Base-by-base conservation (phyloP, 2,329 filamentous ascomycete genomes). In the Beauveria scarabaeidicola region DNA sequence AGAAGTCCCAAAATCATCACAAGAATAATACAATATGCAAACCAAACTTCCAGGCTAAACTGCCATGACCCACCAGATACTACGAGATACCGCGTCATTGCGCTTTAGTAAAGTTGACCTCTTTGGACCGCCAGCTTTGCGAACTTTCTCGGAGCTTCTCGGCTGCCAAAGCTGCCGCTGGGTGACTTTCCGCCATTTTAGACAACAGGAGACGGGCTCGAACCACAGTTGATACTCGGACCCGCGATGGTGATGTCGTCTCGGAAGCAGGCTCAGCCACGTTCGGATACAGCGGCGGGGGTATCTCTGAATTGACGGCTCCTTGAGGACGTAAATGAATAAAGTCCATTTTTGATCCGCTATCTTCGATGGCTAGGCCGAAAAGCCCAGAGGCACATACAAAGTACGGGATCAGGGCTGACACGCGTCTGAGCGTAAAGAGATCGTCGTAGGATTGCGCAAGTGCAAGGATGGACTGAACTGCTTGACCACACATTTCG, bases 381-480 rank as follows among this genome's bases (percentile, higher is more conserved):
- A 58, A 58, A 9, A 61, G 43, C 3, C 61, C 63, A 2, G 63
- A 48, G 2, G 61, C 61, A 52, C 55, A 63, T 10, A 65, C 48
- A 48, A 65, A 65, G 38, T 63, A 63, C 2, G 62, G 62, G 10
- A 64, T 21, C 9, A 62, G 36, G 17, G 43, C 61, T 1, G 63
- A 63, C 17, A 64, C 62, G 25, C 63, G 66, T 2, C 59, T 52
- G 1, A 66, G 54, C 1, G 60, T 61, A 19, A 66, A 67, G 17
- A 66, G 52, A 21, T 64, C 60, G 15, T 59, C 63, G 48, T 67
- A 62, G 13, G 62, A 65, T 27, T 64, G 61, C 9, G 61, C 46
- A 13, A 65, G 58, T 2, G 54, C 23, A 8, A 56, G 53, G 19
- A 56, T 56, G 25, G 53, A 40, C 32, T 56, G 43, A 3, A 48